Evolutionary conservation across 2,329 filamentous ascomycete species (phyloP).

Genomic region (Trichoderma arundinaceum): DNA sequence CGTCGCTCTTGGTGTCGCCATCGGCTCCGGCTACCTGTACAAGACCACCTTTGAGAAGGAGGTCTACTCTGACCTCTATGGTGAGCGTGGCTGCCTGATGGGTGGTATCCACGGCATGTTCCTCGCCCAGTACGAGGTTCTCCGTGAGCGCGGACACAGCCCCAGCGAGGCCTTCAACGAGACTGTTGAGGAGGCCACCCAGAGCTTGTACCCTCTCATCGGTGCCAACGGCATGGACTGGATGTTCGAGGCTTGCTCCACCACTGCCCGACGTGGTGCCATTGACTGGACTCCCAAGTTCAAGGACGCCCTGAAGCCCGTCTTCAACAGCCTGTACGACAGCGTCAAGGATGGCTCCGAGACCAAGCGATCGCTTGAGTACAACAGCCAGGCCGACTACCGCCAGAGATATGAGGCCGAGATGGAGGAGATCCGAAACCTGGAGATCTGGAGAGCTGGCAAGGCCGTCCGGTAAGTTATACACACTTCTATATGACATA

Average conservation of each 20-base stretch:
- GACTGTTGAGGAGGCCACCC: slow-evolving; percentile 99
- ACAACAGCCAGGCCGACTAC: slow-evolving; percentile 96
- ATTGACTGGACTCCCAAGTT: slow-evolving; percentile 98
- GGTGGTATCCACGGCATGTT: slow-evolving; percentile 99
- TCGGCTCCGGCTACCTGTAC: slow-evolving; percentile 98
- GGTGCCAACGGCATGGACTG: slow-evolving; percentile 99
- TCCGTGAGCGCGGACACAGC: slow-evolving; percentile 96
- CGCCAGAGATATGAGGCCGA: slow-evolving; percentile 96
- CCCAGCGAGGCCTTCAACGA: slow-evolving; percentile 99
- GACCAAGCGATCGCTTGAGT: slow-evolving; percentile 95
- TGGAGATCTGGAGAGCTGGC: slow-evolving; percentile 99
- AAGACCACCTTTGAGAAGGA: slow-evolving; percentile 99
- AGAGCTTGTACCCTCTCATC: slow-evolving; percentile 97
- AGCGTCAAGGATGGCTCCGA: slow-evolving; percentile 88
- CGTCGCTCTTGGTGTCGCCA: slow-evolving; percentile 92
- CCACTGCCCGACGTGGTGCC: slow-evolving; percentile 95
- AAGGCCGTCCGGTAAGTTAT: slow-evolving; percentile 84
- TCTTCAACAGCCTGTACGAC: slow-evolving; percentile 98
- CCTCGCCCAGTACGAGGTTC: slow-evolving; percentile 99
- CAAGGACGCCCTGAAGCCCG: slow-evolving; percentile 98
- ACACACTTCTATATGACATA: background rate
- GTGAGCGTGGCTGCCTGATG: slow-evolving; percentile 99
- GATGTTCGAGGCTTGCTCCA: slow-evolving; percentile 99
- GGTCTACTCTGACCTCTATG: slow-evolving; percentile 99
- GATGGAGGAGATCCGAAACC: slow-evolving; percentile 96